Conservation (phyloP, 768 basidiomycete genomes). For the Boletus sp. region DNA sequence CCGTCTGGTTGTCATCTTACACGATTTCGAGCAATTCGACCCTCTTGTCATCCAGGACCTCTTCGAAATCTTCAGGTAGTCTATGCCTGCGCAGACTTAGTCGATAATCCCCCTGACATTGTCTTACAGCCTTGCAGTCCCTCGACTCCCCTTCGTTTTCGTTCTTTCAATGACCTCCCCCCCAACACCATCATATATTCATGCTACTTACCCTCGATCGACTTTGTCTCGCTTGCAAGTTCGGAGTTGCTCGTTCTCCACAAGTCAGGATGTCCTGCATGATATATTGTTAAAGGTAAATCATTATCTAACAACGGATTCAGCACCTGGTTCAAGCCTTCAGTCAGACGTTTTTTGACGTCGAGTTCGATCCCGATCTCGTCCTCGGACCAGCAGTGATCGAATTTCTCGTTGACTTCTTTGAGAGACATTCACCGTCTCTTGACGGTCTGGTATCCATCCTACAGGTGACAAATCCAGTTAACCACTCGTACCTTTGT, state of each 20-base stretch:
- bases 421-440: conserved; percentile 52
- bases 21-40: conserved; percentile 76
- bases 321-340: neutral
- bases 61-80: conserved; percentile 67
- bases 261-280: conserved; percentile 47
- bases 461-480: conserved; percentile 49
- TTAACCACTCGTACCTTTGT: neutral
- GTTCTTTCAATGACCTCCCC: conserved; percentile 60
- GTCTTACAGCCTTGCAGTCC: conserved; percentile 45
- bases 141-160: conserved; percentile 61
- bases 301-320: neutral
- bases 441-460: conserved; percentile 54
- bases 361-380: conserved; percentile 55
- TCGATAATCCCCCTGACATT: neutral
- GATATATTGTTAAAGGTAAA: conserved; percentile 53
- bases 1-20: conserved; percentile 58
- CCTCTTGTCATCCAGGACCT: conserved; percentile 60
- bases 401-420: conserved; percentile 56
- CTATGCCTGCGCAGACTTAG: neutral
- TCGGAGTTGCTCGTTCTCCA: conserved; percentile 47
- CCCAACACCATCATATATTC: conserved; percentile 52
- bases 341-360: conserved; percentile 61
- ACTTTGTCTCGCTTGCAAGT: conserved; percentile 58
- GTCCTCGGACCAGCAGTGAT: conserved; percentile 58
- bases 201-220: conserved; percentile 54